Conservation (phyloP, 1,139 yeast genomes). For the Yamadazyma epiphylla region DNA sequence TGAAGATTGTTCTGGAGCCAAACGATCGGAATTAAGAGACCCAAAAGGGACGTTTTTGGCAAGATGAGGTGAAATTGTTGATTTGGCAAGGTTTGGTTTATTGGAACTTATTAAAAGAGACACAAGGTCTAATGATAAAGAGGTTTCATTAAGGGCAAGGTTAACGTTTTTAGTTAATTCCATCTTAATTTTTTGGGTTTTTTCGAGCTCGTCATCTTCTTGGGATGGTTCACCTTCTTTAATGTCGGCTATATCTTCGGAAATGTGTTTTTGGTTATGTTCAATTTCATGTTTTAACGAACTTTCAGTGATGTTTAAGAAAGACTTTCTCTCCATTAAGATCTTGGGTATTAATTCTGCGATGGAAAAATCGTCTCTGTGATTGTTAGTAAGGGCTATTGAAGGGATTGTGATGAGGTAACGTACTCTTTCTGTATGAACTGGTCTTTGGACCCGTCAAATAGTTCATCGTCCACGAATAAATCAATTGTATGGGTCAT, state of each 20-base stretch:
- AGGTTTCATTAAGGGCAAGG: constrained; percentile 82
- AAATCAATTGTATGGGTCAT: constrained; percentile 8
- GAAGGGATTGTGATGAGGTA: not conserved
- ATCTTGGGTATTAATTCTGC: constrained; percentile 42
- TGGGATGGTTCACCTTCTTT: constrained; percentile 6
- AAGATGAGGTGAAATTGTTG: constrained; percentile 87
- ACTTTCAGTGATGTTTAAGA: constrained; percentile 54
- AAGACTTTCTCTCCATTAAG: constrained; percentile 35
- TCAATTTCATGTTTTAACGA: constrained; percentile 29
- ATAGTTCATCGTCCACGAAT: constrained; percentile 15
- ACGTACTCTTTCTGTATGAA: constrained; percentile 40
- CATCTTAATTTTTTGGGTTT: constrained; percentile 52
- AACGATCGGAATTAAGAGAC: constrained; percentile 67
- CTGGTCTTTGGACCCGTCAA: constrained; percentile 32
- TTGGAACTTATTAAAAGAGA: constrained; percentile 78
- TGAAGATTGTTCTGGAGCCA: constrained; percentile 24
- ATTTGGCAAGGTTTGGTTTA: constrained; percentile 78
- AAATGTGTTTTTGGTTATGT: constrained; percentile 7
- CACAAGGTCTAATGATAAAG: constrained; percentile 81
- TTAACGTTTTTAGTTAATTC: constrained; percentile 56
- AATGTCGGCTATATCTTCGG: constrained; percentile 3
- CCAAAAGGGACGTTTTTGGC: constrained; percentile 76
- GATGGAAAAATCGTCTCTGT: constrained; percentile 33
- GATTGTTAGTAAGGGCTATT: constrained; percentile 11
- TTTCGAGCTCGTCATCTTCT: constrained; percentile 30